Conservation (phyloP, 345 rosid species). For the Rubroshorea leprosula region DNA sequence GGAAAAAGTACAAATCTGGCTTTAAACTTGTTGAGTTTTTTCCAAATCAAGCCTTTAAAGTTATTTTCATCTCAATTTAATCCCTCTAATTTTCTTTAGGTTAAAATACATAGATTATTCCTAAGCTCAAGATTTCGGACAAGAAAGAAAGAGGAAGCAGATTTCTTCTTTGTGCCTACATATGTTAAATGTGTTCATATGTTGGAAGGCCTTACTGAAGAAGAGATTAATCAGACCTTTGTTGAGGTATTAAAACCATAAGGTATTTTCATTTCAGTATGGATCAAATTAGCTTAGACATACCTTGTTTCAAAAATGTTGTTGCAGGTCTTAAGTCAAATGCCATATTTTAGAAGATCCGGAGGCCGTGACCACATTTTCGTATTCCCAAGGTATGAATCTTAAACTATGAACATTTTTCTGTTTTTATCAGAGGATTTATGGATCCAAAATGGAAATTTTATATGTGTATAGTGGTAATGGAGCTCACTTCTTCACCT, state of each 20-base stretch:
- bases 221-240: slow-evolving; percentile 37
- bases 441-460: no score
- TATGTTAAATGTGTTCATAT: slow-evolving; percentile 41
- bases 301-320: neutral
- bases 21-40: neutral
- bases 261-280: neutral
- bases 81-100: slow-evolving; percentile 18
- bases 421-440: neutral
- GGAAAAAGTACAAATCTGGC: no score
- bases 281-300: no score
- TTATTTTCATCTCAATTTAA: neutral
- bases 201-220: slow-evolving; percentile 42
- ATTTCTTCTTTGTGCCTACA: slow-evolving; percentile 45
- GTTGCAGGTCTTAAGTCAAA: slow-evolving; percentile 67
- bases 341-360: slow-evolving; percentile 83
- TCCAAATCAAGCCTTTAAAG: neutral
- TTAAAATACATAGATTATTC: slow-evolving; percentile 35
- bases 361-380: slow-evolving; percentile 94
- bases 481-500: slow-evolving; percentile 79
- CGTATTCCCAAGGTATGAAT: slow-evolving; percentile 78
- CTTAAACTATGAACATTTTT: neutral
- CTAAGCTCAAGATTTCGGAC: slow-evolving; percentile 34
- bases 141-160: slow-evolving; percentile 35
- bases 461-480: slow-evolving; percentile 31
- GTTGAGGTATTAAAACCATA: slow-evolving; percentile 25